Base-by-base conservation (phyloP, 2,329 filamentous ascomycete species). In the Penicillium sp. region DNA sequence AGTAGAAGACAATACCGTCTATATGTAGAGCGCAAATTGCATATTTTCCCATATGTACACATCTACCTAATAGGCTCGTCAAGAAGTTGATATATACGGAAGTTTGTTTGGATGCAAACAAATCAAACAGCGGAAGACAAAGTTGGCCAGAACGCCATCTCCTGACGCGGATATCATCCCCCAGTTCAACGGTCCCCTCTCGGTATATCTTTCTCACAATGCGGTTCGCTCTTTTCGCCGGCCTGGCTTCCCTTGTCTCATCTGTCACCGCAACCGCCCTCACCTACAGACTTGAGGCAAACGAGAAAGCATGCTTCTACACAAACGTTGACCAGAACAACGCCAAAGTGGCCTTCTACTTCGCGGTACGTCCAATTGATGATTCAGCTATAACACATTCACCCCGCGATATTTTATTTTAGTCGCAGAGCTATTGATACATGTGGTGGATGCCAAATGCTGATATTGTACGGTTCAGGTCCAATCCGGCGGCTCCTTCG, bases 261-360 rank as follows among this genome's bases (percentile, higher is more conserved):
- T 79, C 88, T 58, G 88, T 88, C 50, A 86, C 89, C 51, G 91
- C 91, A 36, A 99, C 94, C 5, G 92, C 94, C 38, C 82, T 99
- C 71, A 99, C 94, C 45, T 99, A 97, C 82, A 90, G 92, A 77
- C 82, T 99, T 44, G 78, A 82, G 50, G 89, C 94, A 48, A 90
- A 95, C 79, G 94, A 97, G 81, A 91, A 90, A 77, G 91, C 94
- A 58, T 99, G 94, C 81, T 99, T 99, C 84, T 97, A 89, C 75
- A 84, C 90, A 55, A 80, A 85, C 64, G 88, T 93, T 53, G 86
- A 91, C 62, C 84, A 89, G 72, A 83, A 84, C 73, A 88, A 88
- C 66, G 85, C 89, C 68, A 99, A 99, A 84, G 82, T 99, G 65
- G 92, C 94, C 47, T 99, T 99, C 73, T 99, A 99, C 80, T 99